These are phyloP conservation scores for Solanum hybrid DNA, from an alignment of 305 asterid species.

Conservation along the genomic window DNA sequence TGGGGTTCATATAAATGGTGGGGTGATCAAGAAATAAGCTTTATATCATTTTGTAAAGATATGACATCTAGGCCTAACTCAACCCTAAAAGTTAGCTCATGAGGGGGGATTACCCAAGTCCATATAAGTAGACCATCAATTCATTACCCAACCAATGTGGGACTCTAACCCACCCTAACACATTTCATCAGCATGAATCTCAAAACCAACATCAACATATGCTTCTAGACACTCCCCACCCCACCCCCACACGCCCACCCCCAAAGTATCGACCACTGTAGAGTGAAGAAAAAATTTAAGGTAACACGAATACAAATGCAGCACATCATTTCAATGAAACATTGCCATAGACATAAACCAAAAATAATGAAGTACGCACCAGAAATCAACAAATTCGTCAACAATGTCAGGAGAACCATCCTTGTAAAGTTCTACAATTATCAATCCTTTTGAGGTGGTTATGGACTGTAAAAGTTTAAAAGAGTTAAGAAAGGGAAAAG, in stretches of 20 bases:
- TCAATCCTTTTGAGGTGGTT: constrained; percentile 68
- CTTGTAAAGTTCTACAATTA: constrained; percentile 75
- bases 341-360: not conserved
- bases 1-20: not conserved
- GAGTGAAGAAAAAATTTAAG: not conserved
- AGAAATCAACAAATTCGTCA: constrained; percentile 51
- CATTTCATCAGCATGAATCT: not conserved
- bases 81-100: not conserved
- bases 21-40: not conserved
- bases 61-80: not conserved
- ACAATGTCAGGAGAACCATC: constrained; percentile 85
- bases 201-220: not conserved
- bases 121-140: not conserved
- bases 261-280: not conserved
- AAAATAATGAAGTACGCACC: constrained; percentile 34
- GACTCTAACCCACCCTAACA: not conserved
- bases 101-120: not conserved
- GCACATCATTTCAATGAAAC: not conserved
- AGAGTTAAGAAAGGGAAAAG: not conserved
- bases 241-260: not conserved
- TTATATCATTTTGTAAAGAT: not conserved
- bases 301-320: not conserved
- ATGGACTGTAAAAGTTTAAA: constrained; percentile 39
- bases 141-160: not conserved
- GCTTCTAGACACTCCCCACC: not conserved